phyloP scores from a whole-genome alignment of 257 asterid genomes.

The Solanum dulcamara region DNA sequence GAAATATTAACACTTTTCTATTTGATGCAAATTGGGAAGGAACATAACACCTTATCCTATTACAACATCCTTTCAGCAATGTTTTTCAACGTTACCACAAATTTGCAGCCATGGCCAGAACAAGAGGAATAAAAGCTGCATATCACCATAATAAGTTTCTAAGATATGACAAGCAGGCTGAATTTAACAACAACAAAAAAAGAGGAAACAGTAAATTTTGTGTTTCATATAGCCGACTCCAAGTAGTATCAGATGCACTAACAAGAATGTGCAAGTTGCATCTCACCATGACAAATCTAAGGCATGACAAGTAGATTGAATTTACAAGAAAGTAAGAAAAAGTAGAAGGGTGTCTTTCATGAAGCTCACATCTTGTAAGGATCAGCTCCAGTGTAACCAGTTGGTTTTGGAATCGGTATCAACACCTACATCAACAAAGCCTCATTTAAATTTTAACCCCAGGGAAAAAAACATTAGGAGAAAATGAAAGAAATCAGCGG shows the following conservation, averaged over 20 bases:
- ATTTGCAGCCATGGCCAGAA: background rate
- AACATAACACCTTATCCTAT: background rate
- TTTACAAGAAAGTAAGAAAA: background rate
- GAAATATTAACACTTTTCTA: background rate
- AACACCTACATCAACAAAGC: constrained; percentile 35
- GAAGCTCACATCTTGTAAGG: constrained; percentile 74
- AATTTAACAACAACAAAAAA: background rate
- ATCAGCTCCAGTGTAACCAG: constrained; percentile 93
- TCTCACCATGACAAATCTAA: background rate
- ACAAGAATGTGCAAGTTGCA: background rate
- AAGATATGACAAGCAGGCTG: background rate
- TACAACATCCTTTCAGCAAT: background rate
- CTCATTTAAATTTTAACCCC: background rate
- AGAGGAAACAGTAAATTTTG: background rate
- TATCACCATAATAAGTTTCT: background rate
- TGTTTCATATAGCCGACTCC: background rate
- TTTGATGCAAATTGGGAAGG: background rate
- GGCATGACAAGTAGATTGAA: background rate
- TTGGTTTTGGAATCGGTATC: constrained; percentile 85
- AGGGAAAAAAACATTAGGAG: background rate
- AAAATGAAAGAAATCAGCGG: background rate
- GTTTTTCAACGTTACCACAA: background rate
- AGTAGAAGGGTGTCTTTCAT: constrained; percentile 1
- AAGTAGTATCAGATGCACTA: background rate
- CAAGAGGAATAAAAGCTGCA: background rate